Percentiles rank a stretch among this genome's conserved stretches.
These are phyloP conservation scores for Euryodendron excelsum DNA, from an alignment of 148 eudicot species.

Conservation along the genomic window DNA sequence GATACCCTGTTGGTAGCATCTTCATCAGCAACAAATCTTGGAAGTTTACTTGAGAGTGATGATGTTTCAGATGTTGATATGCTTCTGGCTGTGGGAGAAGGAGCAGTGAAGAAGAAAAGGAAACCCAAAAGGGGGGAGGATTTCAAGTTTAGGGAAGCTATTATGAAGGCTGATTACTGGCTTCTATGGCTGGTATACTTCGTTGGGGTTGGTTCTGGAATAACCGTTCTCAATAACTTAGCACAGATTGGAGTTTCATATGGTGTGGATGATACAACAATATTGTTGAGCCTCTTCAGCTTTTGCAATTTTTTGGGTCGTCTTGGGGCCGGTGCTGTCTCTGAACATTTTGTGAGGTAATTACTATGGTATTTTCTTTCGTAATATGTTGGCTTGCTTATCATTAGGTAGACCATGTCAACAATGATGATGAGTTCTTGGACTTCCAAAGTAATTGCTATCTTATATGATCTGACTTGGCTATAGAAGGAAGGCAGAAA, in stretches of 20 bases:
- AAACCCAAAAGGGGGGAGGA: conserved; percentile 86
- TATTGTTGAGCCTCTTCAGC: conserved; percentile 63
- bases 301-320: conserved; percentile 87
- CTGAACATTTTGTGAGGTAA: conserved; percentile 81
- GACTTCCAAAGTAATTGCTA: background rate
- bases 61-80: conserved; percentile 54
- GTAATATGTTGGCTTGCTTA: background rate
- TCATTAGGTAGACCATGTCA: background rate
- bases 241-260: conserved; percentile 77
- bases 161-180: conserved; percentile 94
- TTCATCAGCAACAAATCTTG: conserved; percentile 36
- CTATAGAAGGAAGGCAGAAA: background rate
- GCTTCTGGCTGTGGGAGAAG: conserved; percentile 81
- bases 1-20: conserved; percentile 48
- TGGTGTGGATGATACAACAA: conserved; percentile 59
- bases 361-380: background rate
- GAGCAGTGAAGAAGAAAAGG: conserved; percentile 79
- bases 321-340: conserved; percentile 78
- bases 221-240: conserved; percentile 84
- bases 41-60: conserved; percentile 49
- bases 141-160: conserved; percentile 69
- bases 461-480: background rate
- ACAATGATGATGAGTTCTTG: background rate
- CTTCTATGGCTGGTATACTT: conserved; percentile 79
- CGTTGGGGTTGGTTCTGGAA: conserved; percentile 79